These are phyloP conservation scores for Acanthamoeba sp. DNA, from an alignment of 208 protist genomes.

Conservation along the genomic window DNA sequence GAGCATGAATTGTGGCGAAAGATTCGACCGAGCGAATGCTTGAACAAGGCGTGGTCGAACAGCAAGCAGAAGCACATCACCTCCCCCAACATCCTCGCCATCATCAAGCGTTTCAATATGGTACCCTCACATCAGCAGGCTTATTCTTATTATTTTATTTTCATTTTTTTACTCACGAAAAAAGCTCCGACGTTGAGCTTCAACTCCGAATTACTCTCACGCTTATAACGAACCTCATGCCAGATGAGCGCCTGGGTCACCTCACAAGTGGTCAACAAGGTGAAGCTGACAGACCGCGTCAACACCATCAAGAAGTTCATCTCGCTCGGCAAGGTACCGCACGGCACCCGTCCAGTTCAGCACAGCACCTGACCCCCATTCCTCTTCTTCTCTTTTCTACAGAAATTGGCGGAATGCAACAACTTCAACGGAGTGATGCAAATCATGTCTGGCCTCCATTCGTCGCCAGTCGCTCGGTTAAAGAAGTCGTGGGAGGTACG, in stretches of 20 bases:
- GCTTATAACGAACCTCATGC: too few relatives aligned
- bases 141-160: too few relatives aligned
- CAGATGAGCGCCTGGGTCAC: conserved; percentile 63
- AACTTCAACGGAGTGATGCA: conserved; percentile 74
- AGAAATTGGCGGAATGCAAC: conserved; percentile 55
- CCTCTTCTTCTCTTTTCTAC: not conserved
- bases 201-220: too few relatives aligned
- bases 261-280: conserved; percentile 55
- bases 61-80: conserved; percentile 58
- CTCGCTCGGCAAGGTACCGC: conserved; percentile 2
- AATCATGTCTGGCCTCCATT: conserved; percentile 55
- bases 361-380: too few relatives aligned
- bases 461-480: not conserved
- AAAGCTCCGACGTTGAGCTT: too few relatives aligned
- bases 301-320: conserved; percentile 59
- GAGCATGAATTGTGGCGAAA: conserved; percentile 62
- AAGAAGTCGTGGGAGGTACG: conserved; percentile 58
- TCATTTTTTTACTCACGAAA: too few relatives aligned
- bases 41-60: conserved; percentile 68
- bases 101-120: conserved; percentile 65
- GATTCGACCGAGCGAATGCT: conserved; percentile 43
- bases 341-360: too few relatives aligned
- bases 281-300: conserved; percentile 66
- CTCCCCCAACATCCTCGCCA: conserved; percentile 58
- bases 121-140: conserved; percentile 25